Evolutionary conservation across 345 rosid species (phyloP), one percentile per base, ranked within the genome.

Genomic region (Erodium maritimum): DNA sequence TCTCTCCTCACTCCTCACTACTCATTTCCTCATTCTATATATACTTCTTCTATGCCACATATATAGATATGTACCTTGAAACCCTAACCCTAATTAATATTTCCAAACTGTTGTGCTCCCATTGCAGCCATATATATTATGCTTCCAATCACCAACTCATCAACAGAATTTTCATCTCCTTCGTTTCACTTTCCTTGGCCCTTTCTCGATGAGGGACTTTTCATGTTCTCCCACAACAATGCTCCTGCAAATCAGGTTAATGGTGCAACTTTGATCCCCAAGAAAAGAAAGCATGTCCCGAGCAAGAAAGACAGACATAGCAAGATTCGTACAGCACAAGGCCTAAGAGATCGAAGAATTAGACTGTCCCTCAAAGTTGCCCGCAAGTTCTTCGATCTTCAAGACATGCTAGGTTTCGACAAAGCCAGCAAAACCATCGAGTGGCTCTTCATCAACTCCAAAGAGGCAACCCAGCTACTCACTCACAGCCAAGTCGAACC

Each of bases 281-380:
- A n/a, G 21, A 52, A 21, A 52, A 54, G 21, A 53, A n/a, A 19
- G 17, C 21, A 23, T 12, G 33, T 25, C 7, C 71, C 73, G 20
- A 58, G 72, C 56, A 83, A 82, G 69, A 84, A 75, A 58, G 95
- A 84, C 74, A 71, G 88, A 52, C 95, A 84, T 59, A 86, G 86
- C 82, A 86, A 86, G 88, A 86, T 86, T 80, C 71, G 69, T 48
- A 84, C 95, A n/a, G 83, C 88, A 50, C 79, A 75, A 63, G 95
- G 95, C 1, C 90, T 79, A 18, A 75, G 90, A 64, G 95, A 84
- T 67, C 63, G 95, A 58, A 69, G 95, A 53, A 82, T 86, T 79
- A 78, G 95, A 71, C 59, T 86, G 33, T 86, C 95, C 46, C 78
- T 86, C 61, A 79, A 78, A 61, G 80, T 77, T 59, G 83, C 95